Base-by-base conservation (phyloP, 306 rosid genomes). In the Quercus alba region DNA sequence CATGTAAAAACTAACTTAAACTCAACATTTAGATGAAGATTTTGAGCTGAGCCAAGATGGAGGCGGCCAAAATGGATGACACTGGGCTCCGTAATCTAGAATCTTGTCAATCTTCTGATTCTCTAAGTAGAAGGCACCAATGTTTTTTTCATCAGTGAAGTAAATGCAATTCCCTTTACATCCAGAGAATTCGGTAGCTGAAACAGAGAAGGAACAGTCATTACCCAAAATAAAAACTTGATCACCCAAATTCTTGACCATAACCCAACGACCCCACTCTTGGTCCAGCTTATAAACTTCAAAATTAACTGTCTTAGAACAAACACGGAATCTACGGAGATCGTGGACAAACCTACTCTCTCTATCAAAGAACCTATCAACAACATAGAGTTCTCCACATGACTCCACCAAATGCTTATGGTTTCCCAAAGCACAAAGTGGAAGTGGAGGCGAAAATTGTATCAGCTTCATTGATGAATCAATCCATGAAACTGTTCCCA, bases 401-500 rank as follows among this genome's bases (percentile, higher is more conserved):
- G 51, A 44, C 49, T 68, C 75, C 84, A 88, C 89, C 83, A 92
- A 70, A 61, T 91, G 89, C 63, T 94, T 94, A 72, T 83, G 81
- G 73, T 77, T 64, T 3, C 94, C 97, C n/a, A 67, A 26, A 44
- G 3, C 92, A 52, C 71, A 70, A 77, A 90, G 54, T 0, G 84
- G 88, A 72, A 90, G 54, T 0, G 84, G 88, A 72, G 94, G 93
- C 5, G 90, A 81, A 73, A 82, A 85, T 18, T 86, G 87, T 1
- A 91, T 54, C 78, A 87, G 63, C 62, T 79, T 75, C 79, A 87
- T 59, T 1, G 85, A 83, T 18, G 80, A 75, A 0, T 55, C 33
- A 17, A 94, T 68, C 94, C 94, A 85, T 14, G 82, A 91, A 55
- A 92, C 80, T 0, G 89, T 84, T 1, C 97, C 98, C 92, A 85